Evolutionary conservation across 2,329 filamentous ascomycete genomes (phyloP).

Genomic region (Pestalotiopsis sp.): DNA sequence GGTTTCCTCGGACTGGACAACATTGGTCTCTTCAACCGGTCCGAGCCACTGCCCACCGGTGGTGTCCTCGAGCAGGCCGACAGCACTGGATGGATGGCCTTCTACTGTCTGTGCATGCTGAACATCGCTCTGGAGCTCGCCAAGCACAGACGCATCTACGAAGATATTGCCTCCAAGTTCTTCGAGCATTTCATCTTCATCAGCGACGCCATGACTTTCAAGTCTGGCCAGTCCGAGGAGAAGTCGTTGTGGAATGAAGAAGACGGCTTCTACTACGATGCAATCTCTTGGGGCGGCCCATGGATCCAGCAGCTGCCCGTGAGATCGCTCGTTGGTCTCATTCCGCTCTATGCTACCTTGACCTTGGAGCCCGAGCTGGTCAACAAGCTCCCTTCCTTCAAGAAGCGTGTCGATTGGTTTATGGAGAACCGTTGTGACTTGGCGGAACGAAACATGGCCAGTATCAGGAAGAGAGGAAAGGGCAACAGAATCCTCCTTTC

Average conservation of each 20-base stretch:
- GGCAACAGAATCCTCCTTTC: conserved; percentile 85
- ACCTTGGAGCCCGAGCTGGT: conserved; percentile 94
- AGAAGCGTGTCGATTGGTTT: conserved; percentile 93
- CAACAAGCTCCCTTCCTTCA: conserved; percentile 89
- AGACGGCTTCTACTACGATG: conserved; percentile 98
- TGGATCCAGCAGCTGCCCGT: conserved; percentile 93
- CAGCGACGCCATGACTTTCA: conserved; percentile 94
- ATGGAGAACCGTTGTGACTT: conserved; percentile 84
- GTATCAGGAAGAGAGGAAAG: conserved; percentile 87
- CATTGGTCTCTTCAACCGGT: conserved; percentile 96
- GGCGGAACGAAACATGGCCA: conserved; percentile 91
- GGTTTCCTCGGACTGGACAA: conserved; percentile 96
- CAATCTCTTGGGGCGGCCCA: conserved; percentile 93
- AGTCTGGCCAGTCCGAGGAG: conserved; percentile 68
- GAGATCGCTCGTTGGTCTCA: conserved; percentile 88
- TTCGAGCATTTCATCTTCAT: conserved; percentile 99
- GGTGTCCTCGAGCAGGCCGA: conserved; percentile 95
- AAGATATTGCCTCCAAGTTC: conserved; percentile 97
- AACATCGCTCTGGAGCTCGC: conserved; percentile 95
- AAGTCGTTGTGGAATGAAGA: conserved; percentile 94
- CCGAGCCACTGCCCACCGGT: conserved; percentile 90
- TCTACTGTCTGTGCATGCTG: conserved; percentile 94
- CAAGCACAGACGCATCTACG: conserved; percentile 92
- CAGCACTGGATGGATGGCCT: conserved; percentile 98
- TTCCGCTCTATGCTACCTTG: conserved; percentile 88